Evolutionary conservation across 257 asterid species (phyloP).

Genomic region (Ocimum tenuiflorum): DNA sequence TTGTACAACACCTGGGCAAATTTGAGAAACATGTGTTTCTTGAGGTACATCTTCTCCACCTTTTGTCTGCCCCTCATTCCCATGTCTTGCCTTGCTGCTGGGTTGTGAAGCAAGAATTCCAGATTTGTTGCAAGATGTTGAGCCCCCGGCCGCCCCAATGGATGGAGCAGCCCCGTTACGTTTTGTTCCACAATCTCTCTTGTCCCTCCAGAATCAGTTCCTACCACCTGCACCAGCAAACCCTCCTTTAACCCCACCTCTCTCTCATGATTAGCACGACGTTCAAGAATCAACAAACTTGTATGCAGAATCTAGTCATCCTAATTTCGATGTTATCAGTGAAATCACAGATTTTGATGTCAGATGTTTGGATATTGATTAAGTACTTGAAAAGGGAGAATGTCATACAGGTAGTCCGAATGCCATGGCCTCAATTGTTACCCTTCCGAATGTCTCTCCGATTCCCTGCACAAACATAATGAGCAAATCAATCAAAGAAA

Average conservation of each 20-base stretch:
- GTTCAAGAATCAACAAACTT: too few species aligned
- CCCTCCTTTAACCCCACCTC: too few species aligned
- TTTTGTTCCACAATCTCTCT: constrained; percentile 80
- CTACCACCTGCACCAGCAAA: constrained; percentile 55
- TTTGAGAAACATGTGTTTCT: constrained; percentile 83
- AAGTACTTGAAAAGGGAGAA: background rate
- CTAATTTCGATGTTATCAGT: background rate
- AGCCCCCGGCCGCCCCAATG: constrained; percentile 77
- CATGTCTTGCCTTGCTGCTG: constrained; percentile 59
- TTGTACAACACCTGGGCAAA: constrained; percentile 81
- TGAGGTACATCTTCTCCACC: constrained; percentile 77
- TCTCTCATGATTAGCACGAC: too few species aligned
- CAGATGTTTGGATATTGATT: background rate
- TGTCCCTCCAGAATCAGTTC: constrained; percentile 94
- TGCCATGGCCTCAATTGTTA: constrained; percentile 98
- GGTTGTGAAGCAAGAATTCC: constrained; percentile 50
- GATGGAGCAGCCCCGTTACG: constrained; percentile 75
- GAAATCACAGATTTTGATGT: too few species aligned
- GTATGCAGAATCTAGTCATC: too few species aligned
- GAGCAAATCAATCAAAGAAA: background rate
- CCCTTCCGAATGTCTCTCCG: constrained; percentile 98
- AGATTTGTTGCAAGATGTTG: constrained; percentile 57
- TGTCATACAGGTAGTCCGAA: constrained; percentile 91
- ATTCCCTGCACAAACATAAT: constrained; percentile 58
- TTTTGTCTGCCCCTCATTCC: constrained; percentile 73